Evolutionary conservation across 1,139 yeast species (phyloP), one percentile per base, ranked within the genome.

Genomic region (Debaryomycetaceae sp.): DNA sequence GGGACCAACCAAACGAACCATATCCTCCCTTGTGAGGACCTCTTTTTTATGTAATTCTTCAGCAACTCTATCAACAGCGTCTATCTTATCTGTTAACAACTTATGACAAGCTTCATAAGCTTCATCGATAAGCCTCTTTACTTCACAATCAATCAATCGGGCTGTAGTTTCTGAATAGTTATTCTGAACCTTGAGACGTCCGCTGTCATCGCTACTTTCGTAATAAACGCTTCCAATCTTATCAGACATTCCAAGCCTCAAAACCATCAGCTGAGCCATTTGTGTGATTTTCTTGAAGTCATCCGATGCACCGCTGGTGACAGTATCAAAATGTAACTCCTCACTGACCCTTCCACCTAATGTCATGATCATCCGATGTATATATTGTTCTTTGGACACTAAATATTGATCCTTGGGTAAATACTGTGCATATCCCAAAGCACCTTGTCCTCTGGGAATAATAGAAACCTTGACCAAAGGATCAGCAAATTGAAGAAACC

Each of bases 381-480:
- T 69, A 53, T 91, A 80, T 66, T 93, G 96, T 53, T 82, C 82
- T 49, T 86, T 81, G 24, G 87, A 81, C 57, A 88, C 76, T 57
- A 93, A 75, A 57, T 90, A 89, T 60, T 87, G 88, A 62, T 93
- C 99, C 6, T 96, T 90, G 11, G 99, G 99, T 51, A 95, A 75
- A 62, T 93, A 93, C 65, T 93, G 97, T 1, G 99, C 99, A 65
- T 93, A 93, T n/a, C 99, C 99, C 45, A 93, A 75, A 1, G 98
- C 96, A 44, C 96, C 97, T 68, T 85, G 90, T 7, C 98, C 98
- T 61, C 98, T 82, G 43, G 99, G 99, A 51, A 93, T 89, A 58
- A 93, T 93, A 6, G 97, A 88, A 14, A 93, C 99, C 68, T 93
- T 93, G 53, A 93, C 78, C 50, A 93, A 72, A 7, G 99, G 99